Conservation (phyloP, 352 stramenopile species). For the Phytophthora uliginosa region DNA sequence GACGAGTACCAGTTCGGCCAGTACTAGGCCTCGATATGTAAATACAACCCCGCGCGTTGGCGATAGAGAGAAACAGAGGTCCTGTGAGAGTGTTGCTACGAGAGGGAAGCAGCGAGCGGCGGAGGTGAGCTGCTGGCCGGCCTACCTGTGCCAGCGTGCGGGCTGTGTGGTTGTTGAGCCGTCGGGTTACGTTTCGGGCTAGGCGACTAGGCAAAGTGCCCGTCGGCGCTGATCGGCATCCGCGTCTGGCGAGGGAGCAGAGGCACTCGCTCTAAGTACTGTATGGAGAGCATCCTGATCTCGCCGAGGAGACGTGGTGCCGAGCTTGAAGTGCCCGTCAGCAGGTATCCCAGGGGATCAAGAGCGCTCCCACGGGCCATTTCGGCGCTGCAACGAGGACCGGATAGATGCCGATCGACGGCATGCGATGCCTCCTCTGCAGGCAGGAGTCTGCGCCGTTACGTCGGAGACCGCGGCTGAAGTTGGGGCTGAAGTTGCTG, state of each 20-base stretch:
- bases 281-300: conserved; percentile 13
- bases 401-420: conserved; percentile 1
- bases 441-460: conserved; percentile 2
- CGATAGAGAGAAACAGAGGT: conserved; percentile 9
- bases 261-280: not conserved
- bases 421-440: not conserved
- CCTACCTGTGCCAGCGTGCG: not conserved
- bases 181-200: not conserved
- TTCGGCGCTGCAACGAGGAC: conserved; percentile 11
- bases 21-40: conserved; percentile 40
- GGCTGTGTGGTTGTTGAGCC: not conserved
- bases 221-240: conserved; percentile 14
- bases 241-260: conserved; percentile 1
- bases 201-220: not conserved
- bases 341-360: conserved; percentile 11
- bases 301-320: not conserved
- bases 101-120: not conserved
- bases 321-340: conserved; percentile 20
- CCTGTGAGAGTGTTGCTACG: not conserved
- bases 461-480: conserved; percentile 12
- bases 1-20: conserved; percentile 33
- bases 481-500: not conserved
- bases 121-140: not conserved
- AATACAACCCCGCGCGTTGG: conserved; percentile 30
- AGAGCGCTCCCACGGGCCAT: conserved; percentile 10